A percentile compares a stretch with the other conserved stretches of the same genome.
These are phyloP conservation scores for Westerdykella sp. DNA, from an alignment of 2,329 filamentous ascomycete genomes.

Conservation along the genomic window DNA sequence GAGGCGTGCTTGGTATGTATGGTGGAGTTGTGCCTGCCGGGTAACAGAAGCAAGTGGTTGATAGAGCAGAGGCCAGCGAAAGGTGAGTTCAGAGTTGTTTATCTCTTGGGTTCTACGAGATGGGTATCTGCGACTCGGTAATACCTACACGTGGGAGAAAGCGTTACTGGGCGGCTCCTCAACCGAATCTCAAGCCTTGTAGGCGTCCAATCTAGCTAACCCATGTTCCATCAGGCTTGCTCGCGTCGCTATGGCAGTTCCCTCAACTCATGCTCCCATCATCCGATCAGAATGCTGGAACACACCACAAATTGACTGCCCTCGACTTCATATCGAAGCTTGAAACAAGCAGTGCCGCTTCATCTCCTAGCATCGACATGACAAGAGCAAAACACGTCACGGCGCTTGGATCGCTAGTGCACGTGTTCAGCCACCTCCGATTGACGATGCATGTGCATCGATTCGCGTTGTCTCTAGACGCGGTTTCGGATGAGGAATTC, in stretches of 20 bases:
- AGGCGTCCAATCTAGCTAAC: no score
- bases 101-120: no score
- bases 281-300: background rate
- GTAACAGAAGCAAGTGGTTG: constrained; percentile 22
- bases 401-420: constrained; percentile 24
- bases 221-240: constrained; percentile 4
- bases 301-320: constrained; percentile 7
- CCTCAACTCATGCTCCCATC: constrained; percentile 20
- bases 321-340: constrained; percentile 17
- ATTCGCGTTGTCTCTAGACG: constrained; percentile 11
- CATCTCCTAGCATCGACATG: constrained; percentile 5
- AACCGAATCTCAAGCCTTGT: background rate
- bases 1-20: constrained; percentile 32
- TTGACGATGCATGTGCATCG: constrained; percentile 32
- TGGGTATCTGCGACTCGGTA: no score
- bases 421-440: constrained; percentile 33
- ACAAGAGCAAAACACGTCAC: constrained; percentile 9
- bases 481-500: background rate
- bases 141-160: background rate
- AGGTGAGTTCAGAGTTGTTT: constrained; percentile 18
- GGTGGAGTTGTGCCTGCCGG: constrained; percentile 13
- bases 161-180: background rate
- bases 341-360: constrained; percentile 7
- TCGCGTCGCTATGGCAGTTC: constrained; percentile 25
- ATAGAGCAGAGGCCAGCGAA: constrained; percentile 34